These are phyloP conservation scores for Microcera coccophila DNA, from an alignment of 2,329 filamentous ascomycete species.

Conservation along the genomic window DNA sequence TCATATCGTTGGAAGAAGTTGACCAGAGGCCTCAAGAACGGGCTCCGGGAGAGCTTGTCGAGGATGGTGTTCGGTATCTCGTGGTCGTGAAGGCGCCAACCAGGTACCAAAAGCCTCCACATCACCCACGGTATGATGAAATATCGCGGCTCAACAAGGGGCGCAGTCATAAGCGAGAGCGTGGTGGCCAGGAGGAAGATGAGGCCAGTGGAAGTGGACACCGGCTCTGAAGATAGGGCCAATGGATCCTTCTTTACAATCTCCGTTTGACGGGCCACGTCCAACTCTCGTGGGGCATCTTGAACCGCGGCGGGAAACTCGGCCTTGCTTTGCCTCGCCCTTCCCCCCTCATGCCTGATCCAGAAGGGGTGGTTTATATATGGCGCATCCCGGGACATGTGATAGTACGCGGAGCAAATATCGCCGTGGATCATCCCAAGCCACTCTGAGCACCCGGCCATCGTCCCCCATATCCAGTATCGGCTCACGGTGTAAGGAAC, in stretches of 20 bases:
- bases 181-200: conserved; percentile 65
- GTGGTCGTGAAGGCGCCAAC: conserved; percentile 33
- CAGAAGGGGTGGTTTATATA: conserved; percentile 31
- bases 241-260: conserved; percentile 25
- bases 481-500: conserved; percentile 67
- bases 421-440: conserved; percentile 6
- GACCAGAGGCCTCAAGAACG: conserved; percentile 4
- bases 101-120: conserved; percentile 77
- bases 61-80: neutral
- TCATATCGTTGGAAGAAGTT: conserved; percentile 32
- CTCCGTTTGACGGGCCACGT: conserved; percentile 4
- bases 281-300: conserved; percentile 6
- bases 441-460: conserved; percentile 45
- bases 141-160: conserved; percentile 91
- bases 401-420: conserved; percentile 16
- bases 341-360: neutral
- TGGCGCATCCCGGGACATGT: conserved; percentile 3
- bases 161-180: conserved; percentile 79
- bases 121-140: conserved; percentile 95
- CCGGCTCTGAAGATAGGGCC: conserved; percentile 27
- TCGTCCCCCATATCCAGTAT: conserved; percentile 62
- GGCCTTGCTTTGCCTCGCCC: conserved; percentile 9
- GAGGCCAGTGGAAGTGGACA: conserved; percentile 49
- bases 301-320: conserved; percentile 4
- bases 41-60: conserved; percentile 1